phyloP scores from a whole-genome alignment of 805 yeast species.

The Yamadazyma sp. region DNA sequence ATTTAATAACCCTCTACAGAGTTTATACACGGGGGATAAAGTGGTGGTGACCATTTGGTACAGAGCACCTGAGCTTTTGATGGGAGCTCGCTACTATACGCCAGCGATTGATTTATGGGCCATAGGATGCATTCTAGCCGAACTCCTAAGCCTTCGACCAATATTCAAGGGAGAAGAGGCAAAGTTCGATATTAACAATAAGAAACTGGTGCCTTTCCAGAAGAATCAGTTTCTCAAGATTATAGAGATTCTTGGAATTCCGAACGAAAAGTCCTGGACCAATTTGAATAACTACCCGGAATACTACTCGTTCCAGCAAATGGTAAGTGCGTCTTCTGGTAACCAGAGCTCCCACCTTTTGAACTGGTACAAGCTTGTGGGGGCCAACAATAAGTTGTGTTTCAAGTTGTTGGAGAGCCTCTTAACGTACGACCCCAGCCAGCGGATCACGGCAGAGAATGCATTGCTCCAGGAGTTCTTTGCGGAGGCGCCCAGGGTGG shows the following conservation, averaged over 20 bases:
- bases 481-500: constrained; percentile 63
- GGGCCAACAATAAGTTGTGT: constrained; percentile 71
- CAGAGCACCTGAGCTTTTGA: constrained; percentile 66
- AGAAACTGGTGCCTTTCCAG: constrained; percentile 92
- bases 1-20: constrained; percentile 82
- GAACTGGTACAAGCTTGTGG: constrained; percentile 84
- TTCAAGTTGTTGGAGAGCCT: constrained; percentile 61
- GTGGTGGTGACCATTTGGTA: constrained; percentile 98
- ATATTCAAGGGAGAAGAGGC: constrained; percentile 98
- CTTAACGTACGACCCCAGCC: constrained; percentile 80
- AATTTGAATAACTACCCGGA: constrained; percentile 81
- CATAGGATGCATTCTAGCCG: constrained; percentile 92
- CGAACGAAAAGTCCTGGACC: constrained; percentile 78
- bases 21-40: constrained; percentile 87
- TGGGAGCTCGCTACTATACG: constrained; percentile 46
- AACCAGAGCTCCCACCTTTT: constrained; percentile 67
- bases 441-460: constrained; percentile 72
- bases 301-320: constrained; percentile 50
- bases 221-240: constrained; percentile 88
- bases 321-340: constrained; percentile 37
- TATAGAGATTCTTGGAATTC: constrained; percentile 91
- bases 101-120: constrained; percentile 91
- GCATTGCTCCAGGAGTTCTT: constrained; percentile 81
- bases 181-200: constrained; percentile 76
- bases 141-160: constrained; percentile 82